Evolutionary conservation across 2,329 filamentous ascomycete species (phyloP).

Genomic region (Macrophomina pseudophaseolina): DNA sequence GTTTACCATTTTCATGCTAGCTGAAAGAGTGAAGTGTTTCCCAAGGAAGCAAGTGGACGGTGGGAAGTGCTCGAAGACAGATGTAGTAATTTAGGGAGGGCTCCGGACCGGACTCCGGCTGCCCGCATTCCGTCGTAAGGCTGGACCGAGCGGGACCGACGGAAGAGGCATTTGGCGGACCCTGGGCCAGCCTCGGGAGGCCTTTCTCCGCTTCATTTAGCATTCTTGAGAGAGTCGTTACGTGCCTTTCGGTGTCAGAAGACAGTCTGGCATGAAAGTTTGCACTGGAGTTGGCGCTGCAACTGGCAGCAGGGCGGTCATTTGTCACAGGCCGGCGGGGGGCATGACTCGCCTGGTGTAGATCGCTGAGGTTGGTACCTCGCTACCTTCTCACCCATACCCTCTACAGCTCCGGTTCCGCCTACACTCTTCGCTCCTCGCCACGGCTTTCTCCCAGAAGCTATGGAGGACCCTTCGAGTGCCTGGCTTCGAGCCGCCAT

Average conservation of each 20-base stretch:
- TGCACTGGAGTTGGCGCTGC: background rate
- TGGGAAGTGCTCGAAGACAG: too few species aligned
- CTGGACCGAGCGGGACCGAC: background rate
- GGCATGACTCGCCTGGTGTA: constrained; percentile 17
- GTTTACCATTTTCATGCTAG: too few species aligned
- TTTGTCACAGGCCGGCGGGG: background rate
- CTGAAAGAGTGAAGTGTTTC: too few species aligned
- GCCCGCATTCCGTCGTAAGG: constrained; percentile 1
- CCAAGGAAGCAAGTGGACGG: too few species aligned
- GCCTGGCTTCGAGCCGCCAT: constrained; percentile 17
- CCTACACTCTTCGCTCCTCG: background rate
- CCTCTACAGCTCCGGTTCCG: background rate
- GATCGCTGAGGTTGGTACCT: constrained; percentile 15
- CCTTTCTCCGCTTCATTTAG: background rate
- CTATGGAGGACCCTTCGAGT: constrained; percentile 13
- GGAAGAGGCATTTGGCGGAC: background rate
- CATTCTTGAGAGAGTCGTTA: background rate
- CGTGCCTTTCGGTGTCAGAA: background rate
- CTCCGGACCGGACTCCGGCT: background rate
- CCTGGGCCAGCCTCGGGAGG: background rate
- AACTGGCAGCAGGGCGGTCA: background rate
- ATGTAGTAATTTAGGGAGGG: background rate
- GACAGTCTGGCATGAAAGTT: background rate
- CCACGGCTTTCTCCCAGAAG: background rate
- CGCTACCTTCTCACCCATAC: background rate